Evolutionary conservation across 352 stramenopile species (phyloP), one percentile per base, ranked within the genome.

Genomic region (Elongisporangium prolatum): DNA sequence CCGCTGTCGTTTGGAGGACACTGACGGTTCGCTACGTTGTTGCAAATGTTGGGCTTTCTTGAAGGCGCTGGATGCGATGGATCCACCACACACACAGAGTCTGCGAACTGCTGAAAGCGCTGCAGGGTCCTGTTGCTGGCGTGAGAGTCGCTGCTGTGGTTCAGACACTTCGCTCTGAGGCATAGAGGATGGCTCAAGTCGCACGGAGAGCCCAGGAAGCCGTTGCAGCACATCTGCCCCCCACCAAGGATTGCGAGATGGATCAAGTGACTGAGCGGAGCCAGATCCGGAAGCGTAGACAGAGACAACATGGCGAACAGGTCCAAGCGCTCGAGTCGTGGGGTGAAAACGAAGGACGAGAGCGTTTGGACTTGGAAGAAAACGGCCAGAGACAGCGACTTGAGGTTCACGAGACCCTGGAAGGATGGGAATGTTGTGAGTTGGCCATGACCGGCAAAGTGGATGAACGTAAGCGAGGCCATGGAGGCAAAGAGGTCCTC

Each of bases 211-310:
- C 57, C 67, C 0, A 71, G 22, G 21, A 75, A 77, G 2, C 69
- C 66, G 22, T 77, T 73, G 68, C 71, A 80, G 48, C 69, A 80
- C 37, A 63, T 52, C 13, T 56, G 56, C 8, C 48, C 51, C 18
- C 52, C 24, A 0, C 2, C 62, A 13, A 37, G 34, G 40, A 50
- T 59, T 11, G 20, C 56, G 11, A 76, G 69, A 6, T 57, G 22
- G 1, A 48, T 48, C 8, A 79, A 55, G 7, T 63, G 54, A 8
- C 38, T 24, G 1, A 76, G 34, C 0, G 37, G 25, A 3, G 62
- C 25, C 38, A 76, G 11, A 21, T 75, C 67, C 0, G 68, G 67
- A 4, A 76, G 20, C 10, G 18, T 14, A 10, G 54, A 44, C 3
- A 75, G 21, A 8, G 28, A 21, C 17, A 54, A 28, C 18, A 78